Conservation (phyloP, 2,329 filamentous ascomycete species). For the Pseudogymnoascus sp. region DNA sequence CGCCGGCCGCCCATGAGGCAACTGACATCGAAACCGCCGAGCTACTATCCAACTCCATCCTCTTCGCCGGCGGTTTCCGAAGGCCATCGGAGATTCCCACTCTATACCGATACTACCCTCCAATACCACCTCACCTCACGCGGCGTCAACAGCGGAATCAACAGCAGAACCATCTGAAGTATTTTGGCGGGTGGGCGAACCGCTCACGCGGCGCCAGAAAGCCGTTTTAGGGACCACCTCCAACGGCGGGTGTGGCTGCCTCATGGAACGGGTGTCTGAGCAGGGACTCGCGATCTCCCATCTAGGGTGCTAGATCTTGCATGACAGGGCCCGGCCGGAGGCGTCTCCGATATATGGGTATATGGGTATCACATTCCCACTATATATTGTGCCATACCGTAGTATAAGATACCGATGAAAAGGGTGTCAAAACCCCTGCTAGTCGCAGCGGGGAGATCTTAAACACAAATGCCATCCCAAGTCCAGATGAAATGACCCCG, state of each 20-base stretch:
- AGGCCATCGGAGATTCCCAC: not conserved
- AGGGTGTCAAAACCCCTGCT: not conserved
- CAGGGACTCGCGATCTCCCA: not conserved
- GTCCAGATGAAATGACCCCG: not conserved
- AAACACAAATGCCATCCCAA: conserved; percentile 1
- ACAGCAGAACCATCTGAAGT: conserved; percentile 19
- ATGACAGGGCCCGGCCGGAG: not conserved
- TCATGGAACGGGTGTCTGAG: not conserved
- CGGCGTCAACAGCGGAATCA: not conserved
- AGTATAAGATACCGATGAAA: not conserved
- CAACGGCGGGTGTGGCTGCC: not conserved
- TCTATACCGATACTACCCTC: not conserved
- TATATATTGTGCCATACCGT: not conserved
- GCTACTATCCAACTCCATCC: not conserved
- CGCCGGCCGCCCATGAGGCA: not conserved
- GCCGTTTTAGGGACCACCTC: not conserved
- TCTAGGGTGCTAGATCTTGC: not conserved
- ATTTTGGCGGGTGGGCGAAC: not conserved
- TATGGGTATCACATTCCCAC: not conserved
- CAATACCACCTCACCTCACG: not conserved
- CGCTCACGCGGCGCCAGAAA: not conserved
- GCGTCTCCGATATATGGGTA: not conserved
- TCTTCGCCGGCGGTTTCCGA: not conserved
- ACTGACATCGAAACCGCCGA: not conserved
- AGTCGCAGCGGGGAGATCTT: not conserved